A percentile compares a stretch with the other conserved stretches of the same genome.
Evolutionary conservation across 768 basidiomycete genomes (phyloP).

Genomic region (Macrolepiota albuminosa): DNA sequence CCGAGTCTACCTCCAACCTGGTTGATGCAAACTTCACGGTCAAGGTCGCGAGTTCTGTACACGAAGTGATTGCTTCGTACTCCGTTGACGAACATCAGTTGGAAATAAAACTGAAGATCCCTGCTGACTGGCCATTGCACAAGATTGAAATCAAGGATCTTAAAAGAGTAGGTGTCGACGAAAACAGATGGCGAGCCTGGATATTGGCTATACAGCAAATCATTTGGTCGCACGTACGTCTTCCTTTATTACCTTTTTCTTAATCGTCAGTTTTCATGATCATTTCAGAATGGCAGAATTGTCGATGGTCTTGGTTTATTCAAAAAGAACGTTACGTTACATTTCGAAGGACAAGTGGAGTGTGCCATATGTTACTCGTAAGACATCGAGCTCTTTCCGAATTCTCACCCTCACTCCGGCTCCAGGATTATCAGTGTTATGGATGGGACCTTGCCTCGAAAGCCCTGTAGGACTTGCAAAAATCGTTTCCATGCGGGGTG

Average conservation of each 20-base stretch:
- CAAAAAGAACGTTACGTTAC: conserved; percentile 88
- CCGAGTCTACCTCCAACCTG: conserved; percentile 49
- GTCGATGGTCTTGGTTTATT: conserved; percentile 85
- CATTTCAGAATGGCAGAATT: conserved; percentile 76
- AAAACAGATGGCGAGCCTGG: conserved; percentile 92
- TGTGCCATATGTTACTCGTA: conserved; percentile 97
- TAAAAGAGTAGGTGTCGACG: conserved; percentile 81
- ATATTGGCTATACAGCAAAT: conserved; percentile 88
- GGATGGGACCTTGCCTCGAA: conserved; percentile 83
- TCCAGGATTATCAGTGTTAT: conserved; percentile 83
- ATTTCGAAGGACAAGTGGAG: conserved; percentile 94
- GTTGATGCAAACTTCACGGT: conserved; percentile 75
- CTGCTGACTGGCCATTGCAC: conserved; percentile 86
- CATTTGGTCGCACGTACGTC: conserved; percentile 76
- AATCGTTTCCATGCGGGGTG: conserved; percentile 92
- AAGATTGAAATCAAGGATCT: conserved; percentile 85
- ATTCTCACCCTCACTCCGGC: background rate
- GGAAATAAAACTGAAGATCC: conserved; percentile 84
- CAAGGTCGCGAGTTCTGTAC: conserved; percentile 66
- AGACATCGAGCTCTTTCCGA: conserved; percentile 19
- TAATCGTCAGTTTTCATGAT: conserved; percentile 4
- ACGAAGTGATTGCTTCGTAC: conserved; percentile 84
- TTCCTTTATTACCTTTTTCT: background rate
- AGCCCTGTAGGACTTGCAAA: conserved; percentile 91
- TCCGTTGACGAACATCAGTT: conserved; percentile 90